Percentiles rank a stretch among this genome's conserved stretches.
These are phyloP conservation scores for Acidiella bohemica DNA, from an alignment of 495 filamentous ascomycete species.

Conservation along the genomic window DNA sequence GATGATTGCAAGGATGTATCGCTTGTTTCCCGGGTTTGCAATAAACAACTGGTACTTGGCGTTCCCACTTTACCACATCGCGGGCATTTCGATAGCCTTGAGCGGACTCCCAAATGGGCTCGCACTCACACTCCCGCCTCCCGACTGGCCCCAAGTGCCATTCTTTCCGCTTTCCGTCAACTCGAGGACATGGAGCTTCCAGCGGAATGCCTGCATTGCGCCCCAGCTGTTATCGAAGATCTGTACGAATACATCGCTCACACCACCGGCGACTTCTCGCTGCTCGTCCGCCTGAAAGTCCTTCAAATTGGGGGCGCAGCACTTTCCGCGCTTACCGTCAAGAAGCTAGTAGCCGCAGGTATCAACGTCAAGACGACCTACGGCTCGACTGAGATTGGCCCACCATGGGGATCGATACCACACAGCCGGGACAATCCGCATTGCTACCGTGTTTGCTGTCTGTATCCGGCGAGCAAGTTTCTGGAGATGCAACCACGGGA, in stretches of 20 bases:
- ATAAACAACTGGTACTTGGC: slow-evolving; percentile 1
- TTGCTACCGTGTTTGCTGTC: background rate
- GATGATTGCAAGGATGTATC: slow-evolving; percentile 1
- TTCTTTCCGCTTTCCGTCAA: background rate
- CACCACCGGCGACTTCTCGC: background rate
- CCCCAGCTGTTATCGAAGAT: background rate
- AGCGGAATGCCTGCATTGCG: background rate
- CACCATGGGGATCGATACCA: background rate
- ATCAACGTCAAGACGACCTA: slow-evolving; percentile 1
- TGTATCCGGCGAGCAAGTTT: background rate
- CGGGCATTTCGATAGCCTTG: background rate
- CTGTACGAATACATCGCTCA: background rate
- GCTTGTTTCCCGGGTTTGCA: background rate
- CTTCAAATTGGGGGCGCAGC: background rate
- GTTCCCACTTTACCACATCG: background rate
- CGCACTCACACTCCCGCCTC: background rate
- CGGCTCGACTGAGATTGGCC: background rate
- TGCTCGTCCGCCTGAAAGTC: background rate
- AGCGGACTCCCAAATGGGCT: background rate
- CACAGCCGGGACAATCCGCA: background rate
- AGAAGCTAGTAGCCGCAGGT: background rate
- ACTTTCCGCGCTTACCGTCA: background rate
- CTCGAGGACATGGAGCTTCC: background rate
- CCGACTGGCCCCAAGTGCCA: background rate
- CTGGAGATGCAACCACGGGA: background rate